phyloP scores from a whole-genome alignment of 352 stramenopile species.

The Pythium oligandrum region DNA sequence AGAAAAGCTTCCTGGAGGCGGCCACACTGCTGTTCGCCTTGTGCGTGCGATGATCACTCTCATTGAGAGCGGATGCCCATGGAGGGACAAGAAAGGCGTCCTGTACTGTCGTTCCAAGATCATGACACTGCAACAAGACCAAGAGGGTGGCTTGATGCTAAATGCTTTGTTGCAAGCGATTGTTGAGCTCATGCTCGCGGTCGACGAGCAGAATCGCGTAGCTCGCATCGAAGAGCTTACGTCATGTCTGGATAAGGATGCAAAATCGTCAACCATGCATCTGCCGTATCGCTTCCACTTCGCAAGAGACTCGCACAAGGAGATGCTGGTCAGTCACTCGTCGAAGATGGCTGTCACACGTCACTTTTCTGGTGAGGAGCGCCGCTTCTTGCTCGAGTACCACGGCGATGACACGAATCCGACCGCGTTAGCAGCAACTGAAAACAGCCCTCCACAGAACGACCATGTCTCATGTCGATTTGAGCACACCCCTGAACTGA shows the following conservation, averaged over 20 bases:
- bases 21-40: constrained; percentile 49
- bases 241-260: constrained; percentile 49
- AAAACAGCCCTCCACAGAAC: not conserved
- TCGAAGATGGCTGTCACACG: constrained; percentile 74
- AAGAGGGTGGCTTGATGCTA: constrained; percentile 72
- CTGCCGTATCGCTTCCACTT: constrained; percentile 80
- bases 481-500: constrained; percentile 65
- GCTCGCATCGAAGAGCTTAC: constrained; percentile 46
- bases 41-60: constrained; percentile 64
- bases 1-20: constrained; percentile 51
- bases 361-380: constrained; percentile 70
- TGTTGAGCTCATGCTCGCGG: constrained; percentile 78
- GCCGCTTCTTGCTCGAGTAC: constrained; percentile 72
- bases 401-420: constrained; percentile 32
- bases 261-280: constrained; percentile 30
- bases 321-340: constrained; percentile 79
- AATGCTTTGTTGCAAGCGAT: constrained; percentile 74
- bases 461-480: constrained; percentile 68
- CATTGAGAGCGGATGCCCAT: constrained; percentile 53
- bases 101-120: constrained; percentile 86
- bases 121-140: constrained; percentile 75
- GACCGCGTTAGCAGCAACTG: too few relatives aligned
- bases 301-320: constrained; percentile 45
- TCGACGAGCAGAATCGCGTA: constrained; percentile 65
- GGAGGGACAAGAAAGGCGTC: constrained; percentile 66